Conservation (phyloP, 2,329 filamentous ascomycete genomes). For the Trichoderma endophyticum region DNA sequence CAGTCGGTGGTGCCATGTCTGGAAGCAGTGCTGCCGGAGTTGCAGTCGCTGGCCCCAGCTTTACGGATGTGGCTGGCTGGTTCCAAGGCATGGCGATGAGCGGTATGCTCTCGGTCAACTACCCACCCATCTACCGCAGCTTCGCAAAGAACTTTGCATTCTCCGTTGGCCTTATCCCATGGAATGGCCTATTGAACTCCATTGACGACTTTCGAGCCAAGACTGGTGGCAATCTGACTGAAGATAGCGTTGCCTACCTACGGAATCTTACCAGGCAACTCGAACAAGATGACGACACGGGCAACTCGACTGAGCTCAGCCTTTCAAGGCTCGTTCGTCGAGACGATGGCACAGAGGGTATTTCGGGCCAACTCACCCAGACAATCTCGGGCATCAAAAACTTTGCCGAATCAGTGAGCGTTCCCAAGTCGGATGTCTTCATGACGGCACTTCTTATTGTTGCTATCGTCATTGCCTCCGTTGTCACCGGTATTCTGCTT, state of each 20-base stretch:
- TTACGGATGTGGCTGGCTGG: conserved; percentile 80
- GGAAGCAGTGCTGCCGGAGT: conserved; percentile 52
- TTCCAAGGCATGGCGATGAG: conserved; percentile 95
- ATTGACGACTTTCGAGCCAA: conserved; percentile 79
- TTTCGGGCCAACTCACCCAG: conserved; percentile 30
- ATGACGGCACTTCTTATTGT: conserved; percentile 92
- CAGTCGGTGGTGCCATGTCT: conserved; percentile 56
- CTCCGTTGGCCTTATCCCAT: conserved; percentile 79
- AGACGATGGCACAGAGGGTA: conserved; percentile 43
- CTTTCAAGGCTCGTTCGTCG: conserved; percentile 53
- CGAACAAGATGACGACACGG: conserved; percentile 45
- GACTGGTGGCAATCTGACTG: conserved; percentile 84
- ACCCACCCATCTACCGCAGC: conserved; percentile 82
- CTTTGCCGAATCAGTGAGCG: conserved; percentile 77
- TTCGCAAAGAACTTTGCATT: conserved; percentile 94
- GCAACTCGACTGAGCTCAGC: conserved; percentile 36
- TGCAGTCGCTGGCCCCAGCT: conserved; percentile 73
- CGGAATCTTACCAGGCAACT: conserved; percentile 73
- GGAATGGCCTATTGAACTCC: conserved; percentile 71
- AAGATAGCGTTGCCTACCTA: conserved; percentile 72
- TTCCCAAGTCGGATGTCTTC: conserved; percentile 88
- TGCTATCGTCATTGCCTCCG: conserved; percentile 78
- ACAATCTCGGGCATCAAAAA: conserved; percentile 74
- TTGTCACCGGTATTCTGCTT: conserved; percentile 81
- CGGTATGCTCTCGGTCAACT: conserved; percentile 89